phyloP scores from a whole-genome alignment of 2,329 filamentous ascomycete species.

The Aphanoascus verrucosus region DNA sequence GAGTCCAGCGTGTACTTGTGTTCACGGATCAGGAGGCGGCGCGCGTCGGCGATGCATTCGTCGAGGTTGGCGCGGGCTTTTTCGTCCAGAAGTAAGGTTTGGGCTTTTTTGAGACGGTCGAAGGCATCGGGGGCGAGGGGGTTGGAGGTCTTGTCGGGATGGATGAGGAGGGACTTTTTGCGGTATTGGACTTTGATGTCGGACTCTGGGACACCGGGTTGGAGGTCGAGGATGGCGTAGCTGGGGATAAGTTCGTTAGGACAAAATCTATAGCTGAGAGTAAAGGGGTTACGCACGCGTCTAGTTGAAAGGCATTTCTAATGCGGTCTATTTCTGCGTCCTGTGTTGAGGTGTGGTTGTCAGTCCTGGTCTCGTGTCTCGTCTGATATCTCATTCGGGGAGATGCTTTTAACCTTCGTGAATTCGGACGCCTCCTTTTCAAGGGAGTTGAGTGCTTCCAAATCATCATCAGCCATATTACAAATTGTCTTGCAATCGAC shows the following conservation, averaged over 20 bases:
- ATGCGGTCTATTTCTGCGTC: conserved; percentile 96
- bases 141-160: conserved; percentile 95
- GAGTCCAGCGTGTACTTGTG: conserved; percentile 86
- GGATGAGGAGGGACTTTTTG: conserved; percentile 96
- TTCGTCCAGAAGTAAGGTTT: conserved; percentile 84
- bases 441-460: conserved; percentile 62
- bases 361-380: not conserved
- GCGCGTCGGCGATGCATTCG: conserved; percentile 90
- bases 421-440: conserved; percentile 82
- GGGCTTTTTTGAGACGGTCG: conserved; percentile 90
- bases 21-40: conserved; percentile 87
- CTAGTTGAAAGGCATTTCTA: conserved; percentile 72
- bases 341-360: conserved; percentile 35
- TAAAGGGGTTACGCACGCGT: conserved; percentile 43
- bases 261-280: not conserved
- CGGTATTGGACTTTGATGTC: conserved; percentile 94
- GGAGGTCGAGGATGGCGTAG: conserved; percentile 89
- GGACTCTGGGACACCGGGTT: conserved; percentile 86
- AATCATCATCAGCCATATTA: conserved; percentile 37
- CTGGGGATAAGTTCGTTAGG: conserved; percentile 30
- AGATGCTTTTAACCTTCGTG: conserved; percentile 55
- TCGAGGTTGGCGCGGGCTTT: conserved; percentile 79
- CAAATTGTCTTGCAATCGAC: not conserved
- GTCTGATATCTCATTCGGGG: not conserved
- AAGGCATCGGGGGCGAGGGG: conserved; percentile 87